Conservation (phyloP, 768 basidiomycete genomes). For the Mycena alexandri region DNA sequence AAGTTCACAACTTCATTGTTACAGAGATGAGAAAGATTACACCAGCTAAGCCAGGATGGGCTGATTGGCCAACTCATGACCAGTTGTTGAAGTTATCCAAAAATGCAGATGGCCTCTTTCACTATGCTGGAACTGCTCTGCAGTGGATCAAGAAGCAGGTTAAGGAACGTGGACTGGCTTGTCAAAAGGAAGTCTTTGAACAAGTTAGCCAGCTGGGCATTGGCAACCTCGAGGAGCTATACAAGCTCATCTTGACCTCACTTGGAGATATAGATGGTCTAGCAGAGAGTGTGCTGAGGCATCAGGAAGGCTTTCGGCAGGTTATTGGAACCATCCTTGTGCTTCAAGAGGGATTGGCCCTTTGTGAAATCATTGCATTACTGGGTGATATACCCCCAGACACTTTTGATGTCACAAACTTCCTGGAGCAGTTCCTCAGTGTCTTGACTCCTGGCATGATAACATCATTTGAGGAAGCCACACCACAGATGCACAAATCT, state of each 20-base stretch:
- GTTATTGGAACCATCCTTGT: constrained; percentile 13
- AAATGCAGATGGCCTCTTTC: too few relatives aligned
- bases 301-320: constrained; percentile 1
- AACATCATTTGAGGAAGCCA: constrained; percentile 15
- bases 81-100: too few relatives aligned
- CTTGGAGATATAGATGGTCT: background rate
- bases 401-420: background rate
- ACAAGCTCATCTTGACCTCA: too few relatives aligned
- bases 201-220: background rate
- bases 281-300: background rate
- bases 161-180: background rate
- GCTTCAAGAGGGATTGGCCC: constrained; percentile 7
- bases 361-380: constrained; percentile 9
- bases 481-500: constrained; percentile 23
- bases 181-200: background rate
- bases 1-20: too few relatives aligned
- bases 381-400: background rate
- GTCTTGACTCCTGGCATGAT: too few relatives aligned
- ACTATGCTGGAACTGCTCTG: constrained; percentile 17
- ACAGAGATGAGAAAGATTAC: constrained; percentile 5
- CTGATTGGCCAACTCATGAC: too few relatives aligned
- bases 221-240: background rate
- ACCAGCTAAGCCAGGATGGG: too few relatives aligned
- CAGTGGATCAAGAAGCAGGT: constrained; percentile 12
- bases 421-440: too few relatives aligned